phyloP scores from a whole-genome alignment of 2,329 filamentous ascomycete species.

The Thelonectria blattea region DNA sequence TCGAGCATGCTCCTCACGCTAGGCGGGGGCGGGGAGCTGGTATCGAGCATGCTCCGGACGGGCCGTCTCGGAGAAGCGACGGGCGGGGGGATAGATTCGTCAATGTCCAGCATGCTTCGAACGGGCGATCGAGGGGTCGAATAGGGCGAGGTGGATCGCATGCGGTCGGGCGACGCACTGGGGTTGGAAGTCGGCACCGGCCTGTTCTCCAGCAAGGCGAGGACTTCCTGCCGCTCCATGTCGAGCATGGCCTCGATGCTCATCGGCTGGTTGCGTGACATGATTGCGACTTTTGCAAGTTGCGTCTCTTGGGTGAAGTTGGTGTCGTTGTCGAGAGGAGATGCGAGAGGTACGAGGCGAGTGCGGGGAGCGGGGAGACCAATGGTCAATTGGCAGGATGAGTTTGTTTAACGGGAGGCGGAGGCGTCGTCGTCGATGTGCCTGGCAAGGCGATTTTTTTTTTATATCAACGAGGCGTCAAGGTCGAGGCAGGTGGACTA shows the following conservation, averaged over 20 bases:
- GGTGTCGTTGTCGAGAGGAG: not conserved
- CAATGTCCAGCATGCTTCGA: slow-evolving; percentile 54
- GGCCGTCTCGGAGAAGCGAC: slow-evolving; percentile 56
- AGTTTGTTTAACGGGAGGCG: slow-evolving; percentile 3
- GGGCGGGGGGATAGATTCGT: slow-evolving; percentile 25
- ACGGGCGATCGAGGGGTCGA: slow-evolving; percentile 68
- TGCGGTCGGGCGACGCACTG: slow-evolving; percentile 41
- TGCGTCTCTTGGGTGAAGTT: slow-evolving; percentile 5
- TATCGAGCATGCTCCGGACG: slow-evolving; percentile 59
- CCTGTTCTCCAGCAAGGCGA: slow-evolving; percentile 69
- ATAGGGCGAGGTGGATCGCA: slow-evolving; percentile 61
- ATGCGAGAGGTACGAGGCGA: slow-evolving; percentile 4
- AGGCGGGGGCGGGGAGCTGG: slow-evolving; percentile 47
- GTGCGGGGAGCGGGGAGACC: slow-evolving; percentile 19
- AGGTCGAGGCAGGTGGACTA: slow-evolving; percentile 18
- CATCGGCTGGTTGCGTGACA: slow-evolving; percentile 58
- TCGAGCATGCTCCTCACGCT: slow-evolving; percentile 61
- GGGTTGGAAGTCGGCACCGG: slow-evolving; percentile 37
- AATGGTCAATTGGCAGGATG: slow-evolving; percentile 9
- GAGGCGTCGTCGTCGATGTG: not conserved
- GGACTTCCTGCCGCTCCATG: slow-evolving; percentile 76
- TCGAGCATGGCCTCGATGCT: slow-evolving; percentile 79
- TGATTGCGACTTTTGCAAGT: slow-evolving; percentile 30
- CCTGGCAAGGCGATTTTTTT: slow-evolving; percentile 8
- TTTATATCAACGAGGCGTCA: slow-evolving; percentile 17